Conservation (phyloP, 2,329 filamentous ascomycete genomes). For the Rugonectria rugulosa region DNA sequence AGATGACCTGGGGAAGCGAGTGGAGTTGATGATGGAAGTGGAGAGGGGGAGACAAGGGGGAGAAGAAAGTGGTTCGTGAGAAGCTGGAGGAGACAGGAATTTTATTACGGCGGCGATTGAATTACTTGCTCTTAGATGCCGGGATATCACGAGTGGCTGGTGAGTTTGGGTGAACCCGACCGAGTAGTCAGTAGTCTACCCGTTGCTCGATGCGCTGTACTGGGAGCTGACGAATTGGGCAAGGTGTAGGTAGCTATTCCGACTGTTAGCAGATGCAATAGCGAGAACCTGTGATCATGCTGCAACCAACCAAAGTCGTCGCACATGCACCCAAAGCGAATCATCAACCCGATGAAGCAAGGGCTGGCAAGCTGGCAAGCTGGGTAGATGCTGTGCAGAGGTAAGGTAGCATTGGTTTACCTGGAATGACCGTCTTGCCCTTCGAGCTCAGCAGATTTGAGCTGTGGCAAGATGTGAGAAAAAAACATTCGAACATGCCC, state of each 20-base stretch:
- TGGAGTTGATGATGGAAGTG: constrained; percentile 13
- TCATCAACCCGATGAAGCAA: background rate
- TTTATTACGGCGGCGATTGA: constrained; percentile 14
- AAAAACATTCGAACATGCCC: background rate
- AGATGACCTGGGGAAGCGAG: constrained; percentile 6
- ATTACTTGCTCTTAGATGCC: too few relatives aligned
- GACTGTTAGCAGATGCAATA: too few relatives aligned
- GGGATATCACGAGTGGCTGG: constrained; percentile 3
- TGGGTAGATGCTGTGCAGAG: too few relatives aligned
- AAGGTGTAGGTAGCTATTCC: too few relatives aligned
- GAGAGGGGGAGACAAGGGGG: constrained; percentile 10
- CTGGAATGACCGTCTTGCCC: too few relatives aligned
- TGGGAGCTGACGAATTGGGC: too few relatives aligned
- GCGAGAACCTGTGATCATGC: too few relatives aligned
- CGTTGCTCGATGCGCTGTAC: too few relatives aligned
- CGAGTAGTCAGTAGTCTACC: too few relatives aligned
- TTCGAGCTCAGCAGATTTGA: too few relatives aligned
- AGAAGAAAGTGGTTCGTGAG: constrained; percentile 13
- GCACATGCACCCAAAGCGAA: background rate
- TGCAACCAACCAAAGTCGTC: background rate
- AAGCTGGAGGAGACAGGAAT: constrained; percentile 6
- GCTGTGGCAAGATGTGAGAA: background rate
- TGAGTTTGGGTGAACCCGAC: background rate
- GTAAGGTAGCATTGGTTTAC: too few relatives aligned
- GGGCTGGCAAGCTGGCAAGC: too few relatives aligned